A percentile compares a stretch with the other conserved stretches of the same genome.
Conservation (phyloP, 2,329 filamentous ascomycete genomes). For the Emmonsia crescens region DNA sequence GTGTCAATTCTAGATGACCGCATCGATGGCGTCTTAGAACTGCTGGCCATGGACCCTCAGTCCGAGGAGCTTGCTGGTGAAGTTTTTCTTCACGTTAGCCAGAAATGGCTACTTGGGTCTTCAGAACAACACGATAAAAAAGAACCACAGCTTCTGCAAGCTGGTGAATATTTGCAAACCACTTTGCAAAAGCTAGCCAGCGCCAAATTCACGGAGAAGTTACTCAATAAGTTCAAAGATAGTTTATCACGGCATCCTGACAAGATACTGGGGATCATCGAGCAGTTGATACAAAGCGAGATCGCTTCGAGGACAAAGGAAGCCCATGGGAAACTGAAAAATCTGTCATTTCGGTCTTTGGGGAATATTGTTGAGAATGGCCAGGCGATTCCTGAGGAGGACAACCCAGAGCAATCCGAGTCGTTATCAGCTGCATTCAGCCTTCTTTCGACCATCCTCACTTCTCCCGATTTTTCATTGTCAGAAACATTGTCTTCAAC, state of each 20-base stretch:
- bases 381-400: slow-evolving; percentile 7
- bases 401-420: slow-evolving; percentile 22
- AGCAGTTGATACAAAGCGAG: slow-evolving; percentile 33
- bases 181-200: slow-evolving; percentile 29
- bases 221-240: slow-evolving; percentile 34
- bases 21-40: slow-evolving; percentile 26
- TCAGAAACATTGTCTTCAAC: slow-evolving; percentile 21
- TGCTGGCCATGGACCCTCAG: slow-evolving; percentile 30
- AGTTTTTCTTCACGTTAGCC: slow-evolving; percentile 33
- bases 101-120: slow-evolving; percentile 30
- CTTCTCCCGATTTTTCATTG: slow-evolving; percentile 30
- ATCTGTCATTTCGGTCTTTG: slow-evolving; percentile 27
- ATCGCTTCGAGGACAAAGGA: slow-evolving; percentile 3
- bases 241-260: slow-evolving; percentile 31
- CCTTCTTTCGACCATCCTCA: slow-evolving; percentile 32
- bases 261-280: slow-evolving; percentile 31
- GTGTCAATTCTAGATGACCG: slow-evolving; percentile 28
- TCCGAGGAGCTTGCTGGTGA: slow-evolving; percentile 31
- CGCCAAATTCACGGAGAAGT: slow-evolving; percentile 32
- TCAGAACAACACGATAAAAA: slow-evolving; percentile 6
- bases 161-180: slow-evolving; percentile 16
- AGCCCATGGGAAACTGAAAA: slow-evolving; percentile 6
- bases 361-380: slow-evolving; percentile 22
- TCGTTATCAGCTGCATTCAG: slow-evolving; percentile 33
- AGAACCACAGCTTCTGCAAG: slow-evolving; percentile 3